phyloP scores from a whole-genome alignment of 305 asterid genomes.

The Andrographis paniculata region DNA sequence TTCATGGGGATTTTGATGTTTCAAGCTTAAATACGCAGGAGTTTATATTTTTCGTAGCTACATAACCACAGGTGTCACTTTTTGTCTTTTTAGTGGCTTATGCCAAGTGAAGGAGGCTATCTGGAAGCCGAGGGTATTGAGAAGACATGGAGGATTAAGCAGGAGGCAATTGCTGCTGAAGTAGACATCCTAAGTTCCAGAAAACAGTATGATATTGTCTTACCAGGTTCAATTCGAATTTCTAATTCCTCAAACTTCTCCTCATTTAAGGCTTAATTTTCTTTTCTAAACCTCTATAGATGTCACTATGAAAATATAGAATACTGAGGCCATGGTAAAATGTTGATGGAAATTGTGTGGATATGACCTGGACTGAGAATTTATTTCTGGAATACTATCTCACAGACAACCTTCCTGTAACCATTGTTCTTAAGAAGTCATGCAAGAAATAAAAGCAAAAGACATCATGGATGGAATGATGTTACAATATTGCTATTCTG shows the following conservation, averaged over 20 bases:
- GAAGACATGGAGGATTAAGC: slow-evolving; percentile 80
- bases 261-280: not conserved
- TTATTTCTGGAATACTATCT: not conserved
- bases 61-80: not conserved
- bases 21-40: too few relatives aligned
- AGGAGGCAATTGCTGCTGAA: slow-evolving; percentile 63
- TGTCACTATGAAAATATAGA: not conserved
- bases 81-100: slow-evolving; percentile 53
- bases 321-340: not conserved
- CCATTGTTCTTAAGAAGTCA: not conserved
- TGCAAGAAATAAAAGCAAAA: not conserved
- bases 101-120: slow-evolving; percentile 76
- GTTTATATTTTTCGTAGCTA: too few relatives aligned
- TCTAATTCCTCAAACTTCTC: slow-evolving; percentile 14
- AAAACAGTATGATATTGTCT: slow-evolving; percentile 76
- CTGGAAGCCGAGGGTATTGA: slow-evolving; percentile 81
- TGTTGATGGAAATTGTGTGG: not conserved
- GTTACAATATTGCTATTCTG: too few relatives aligned
- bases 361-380: not conserved
- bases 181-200: slow-evolving; percentile 66
- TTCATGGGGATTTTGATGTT: too few relatives aligned
- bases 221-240: slow-evolving; percentile 63
- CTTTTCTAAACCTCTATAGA: not conserved
- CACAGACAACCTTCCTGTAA: not conserved
- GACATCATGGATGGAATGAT: too few relatives aligned